Evolutionary conservation across 2,329 filamentous ascomycete genomes (phyloP).

Genomic region (Neopestalotiopsis rosae): DNA sequence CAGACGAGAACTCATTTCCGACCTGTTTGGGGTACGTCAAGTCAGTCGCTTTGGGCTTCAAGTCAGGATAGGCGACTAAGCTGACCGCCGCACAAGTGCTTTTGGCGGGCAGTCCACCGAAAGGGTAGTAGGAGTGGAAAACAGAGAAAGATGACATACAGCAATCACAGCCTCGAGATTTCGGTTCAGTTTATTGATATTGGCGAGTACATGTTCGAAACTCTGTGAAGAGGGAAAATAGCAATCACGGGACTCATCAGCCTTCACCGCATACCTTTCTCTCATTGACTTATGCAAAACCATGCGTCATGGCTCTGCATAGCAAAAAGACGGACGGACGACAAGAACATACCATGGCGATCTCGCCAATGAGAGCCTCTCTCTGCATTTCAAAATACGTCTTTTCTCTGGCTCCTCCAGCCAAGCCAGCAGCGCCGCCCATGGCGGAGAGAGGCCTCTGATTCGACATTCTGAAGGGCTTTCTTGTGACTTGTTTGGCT

Average conservation of each 20-base stretch:
- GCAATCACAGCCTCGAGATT: constrained; percentile 90
- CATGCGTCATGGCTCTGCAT: neutral
- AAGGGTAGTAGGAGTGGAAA: neutral
- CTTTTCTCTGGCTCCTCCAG: constrained; percentile 47
- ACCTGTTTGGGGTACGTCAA: constrained; percentile 56
- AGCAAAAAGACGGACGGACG: neutral
- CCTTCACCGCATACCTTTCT: neutral
- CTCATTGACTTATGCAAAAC: neutral
- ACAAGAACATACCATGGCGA: constrained; percentile 65
- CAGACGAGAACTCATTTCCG: constrained; percentile 95
- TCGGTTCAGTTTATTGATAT: constrained; percentile 94
- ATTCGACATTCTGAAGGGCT: neutral
- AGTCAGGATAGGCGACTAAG: too few relatives aligned
- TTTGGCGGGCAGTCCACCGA: neutral
- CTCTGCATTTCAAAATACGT: constrained; percentile 80
- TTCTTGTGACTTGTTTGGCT: neutral
- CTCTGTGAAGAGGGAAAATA: constrained; percentile 47
- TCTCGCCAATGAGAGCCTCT: constrained; percentile 72
- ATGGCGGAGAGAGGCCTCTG: constrained; percentile 23
- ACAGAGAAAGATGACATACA: constrained; percentile 53
- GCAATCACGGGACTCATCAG: neutral
- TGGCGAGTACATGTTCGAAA: constrained; percentile 91
- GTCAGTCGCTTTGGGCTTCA: neutral
- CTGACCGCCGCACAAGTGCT: neutral
- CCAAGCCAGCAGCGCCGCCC: constrained; percentile 18